A percentile compares a stretch with the other conserved stretches of the same genome.
Evolutionary conservation across 2,329 filamentous ascomycete species (phyloP).

Genomic region (Scortechinia acanthostroma): DNA sequence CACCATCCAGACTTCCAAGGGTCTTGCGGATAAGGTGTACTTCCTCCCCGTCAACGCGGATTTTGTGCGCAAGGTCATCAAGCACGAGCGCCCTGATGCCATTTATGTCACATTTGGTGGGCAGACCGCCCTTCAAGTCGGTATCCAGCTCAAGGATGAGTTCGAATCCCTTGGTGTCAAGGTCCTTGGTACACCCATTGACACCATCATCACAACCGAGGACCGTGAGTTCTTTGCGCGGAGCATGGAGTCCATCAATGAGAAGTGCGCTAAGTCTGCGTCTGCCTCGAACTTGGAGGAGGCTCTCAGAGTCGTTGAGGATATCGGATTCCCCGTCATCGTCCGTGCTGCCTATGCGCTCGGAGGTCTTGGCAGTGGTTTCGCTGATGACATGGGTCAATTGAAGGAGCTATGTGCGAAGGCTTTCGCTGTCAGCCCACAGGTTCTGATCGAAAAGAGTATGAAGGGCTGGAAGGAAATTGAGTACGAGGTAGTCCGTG

Average conservation of each 20-base stretch:
- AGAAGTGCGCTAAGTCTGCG: conserved; percentile 95
- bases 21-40: conserved; percentile 95
- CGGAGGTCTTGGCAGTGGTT: conserved; percentile 89
- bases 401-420: conserved; percentile 85
- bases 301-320: conserved; percentile 78
- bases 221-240: conserved; percentile 94
- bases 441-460: conserved; percentile 91
- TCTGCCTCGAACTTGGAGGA: conserved; percentile 85
- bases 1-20: conserved; percentile 97
- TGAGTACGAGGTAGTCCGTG: conserved; percentile 95
- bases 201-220: conserved; percentile 97
- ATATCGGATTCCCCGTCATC: conserved; percentile 94
- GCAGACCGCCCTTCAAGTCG: conserved; percentile 91
- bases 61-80: conserved; percentile 94
- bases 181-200: conserved; percentile 91
- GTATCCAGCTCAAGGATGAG: conserved; percentile 95
- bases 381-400: conserved; percentile 80
- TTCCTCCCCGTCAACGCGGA: conserved; percentile 95
- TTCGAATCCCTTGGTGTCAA: conserved; percentile 87
- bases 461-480: conserved; percentile 99
- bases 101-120: conserved; percentile 98
- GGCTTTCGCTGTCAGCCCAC: conserved; percentile 88
- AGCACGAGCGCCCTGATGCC: conserved; percentile 86
- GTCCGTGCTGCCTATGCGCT: conserved; percentile 93
- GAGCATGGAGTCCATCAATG: conserved; percentile 96